These are phyloP conservation scores for Hammondia hammondi DNA, from an alignment of 169 alveolate species.

Conservation along the genomic window DNA sequence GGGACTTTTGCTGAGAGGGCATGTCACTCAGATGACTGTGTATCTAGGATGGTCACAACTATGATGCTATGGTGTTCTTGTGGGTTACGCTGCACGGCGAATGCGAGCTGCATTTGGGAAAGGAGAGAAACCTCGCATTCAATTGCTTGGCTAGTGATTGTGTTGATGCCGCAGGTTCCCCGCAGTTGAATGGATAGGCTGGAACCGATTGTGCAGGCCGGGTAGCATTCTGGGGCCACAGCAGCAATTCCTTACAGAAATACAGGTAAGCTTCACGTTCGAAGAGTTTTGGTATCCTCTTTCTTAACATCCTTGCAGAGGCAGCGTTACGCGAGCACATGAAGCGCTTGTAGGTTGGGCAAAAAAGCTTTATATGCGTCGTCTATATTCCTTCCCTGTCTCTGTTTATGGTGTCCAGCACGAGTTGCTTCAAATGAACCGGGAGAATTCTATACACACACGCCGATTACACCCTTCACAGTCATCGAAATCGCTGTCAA, in stretches of 20 bases:
- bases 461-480: not conserved
- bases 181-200: conserved; percentile 93
- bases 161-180: conserved; percentile 77
- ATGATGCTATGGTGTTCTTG: no score
- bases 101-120: no score
- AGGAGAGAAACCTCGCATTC: no score
- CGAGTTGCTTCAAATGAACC: conserved; percentile 36
- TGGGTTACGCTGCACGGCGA: no score
- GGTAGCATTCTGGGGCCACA: conserved; percentile 96
- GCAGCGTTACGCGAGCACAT: no score
- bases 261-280: conserved; percentile 55
- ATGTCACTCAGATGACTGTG: no score
- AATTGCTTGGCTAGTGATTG: no score
- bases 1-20: no score
- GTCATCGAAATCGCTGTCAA: not conserved
- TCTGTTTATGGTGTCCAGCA: not conserved
- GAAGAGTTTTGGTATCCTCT: not conserved
- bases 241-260: conserved; percentile 80
- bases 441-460: not conserved
- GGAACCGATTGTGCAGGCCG: conserved; percentile 89
- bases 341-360: no score
- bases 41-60: no score
- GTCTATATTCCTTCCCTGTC: no score
- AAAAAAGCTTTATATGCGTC: no score
- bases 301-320: not conserved